Evolutionary conservation across 2,329 filamentous ascomycete species (phyloP).

Genomic region (Sclerotinia sclerotiorum): DNA sequence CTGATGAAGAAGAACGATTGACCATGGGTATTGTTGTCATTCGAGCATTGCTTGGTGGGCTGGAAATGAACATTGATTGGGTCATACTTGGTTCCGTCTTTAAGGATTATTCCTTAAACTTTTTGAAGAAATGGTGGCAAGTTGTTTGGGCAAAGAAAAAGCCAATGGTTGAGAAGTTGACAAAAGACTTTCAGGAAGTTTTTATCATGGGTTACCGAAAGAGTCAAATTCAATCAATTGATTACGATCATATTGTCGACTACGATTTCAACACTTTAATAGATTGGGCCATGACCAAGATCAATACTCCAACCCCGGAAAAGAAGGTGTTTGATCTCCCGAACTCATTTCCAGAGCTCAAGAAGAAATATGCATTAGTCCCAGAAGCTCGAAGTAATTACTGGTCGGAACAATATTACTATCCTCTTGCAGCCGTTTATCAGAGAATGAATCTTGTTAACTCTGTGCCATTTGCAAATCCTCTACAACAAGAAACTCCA

Average conservation of each 20-base stretch:
- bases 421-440: slow-evolving; percentile 49
- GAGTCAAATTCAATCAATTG: slow-evolving; percentile 58
- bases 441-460: slow-evolving; percentile 41
- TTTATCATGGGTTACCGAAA: slow-evolving; percentile 67
- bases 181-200: slow-evolving; percentile 61
- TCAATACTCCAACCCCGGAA: slow-evolving; percentile 44
- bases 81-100: slow-evolving; percentile 57
- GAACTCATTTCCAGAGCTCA: slow-evolving; percentile 47
- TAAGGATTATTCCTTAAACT: slow-evolving; percentile 52
- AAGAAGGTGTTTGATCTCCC: slow-evolving; percentile 51
- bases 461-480: slow-evolving; percentile 48
- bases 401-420: slow-evolving; percentile 45
- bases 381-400: slow-evolving; percentile 28
- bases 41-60: slow-evolving; percentile 58
- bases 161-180: slow-evolving; percentile 56
- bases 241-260: slow-evolving; percentile 60
- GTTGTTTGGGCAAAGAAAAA: slow-evolving; percentile 52
- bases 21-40: slow-evolving; percentile 60
- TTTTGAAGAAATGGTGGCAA: slow-evolving; percentile 57
- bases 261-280: slow-evolving; percentile 70
- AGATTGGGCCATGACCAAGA: slow-evolving; percentile 58
- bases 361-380: slow-evolving; percentile 43
- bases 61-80: slow-evolving; percentile 61
- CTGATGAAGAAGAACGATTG: slow-evolving; percentile 49
- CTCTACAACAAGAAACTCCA: slow-evolving; percentile 30